Evolutionary conservation across 2,329 filamentous ascomycete genomes (phyloP).

Genomic region (Sporothrix inflata): DNA sequence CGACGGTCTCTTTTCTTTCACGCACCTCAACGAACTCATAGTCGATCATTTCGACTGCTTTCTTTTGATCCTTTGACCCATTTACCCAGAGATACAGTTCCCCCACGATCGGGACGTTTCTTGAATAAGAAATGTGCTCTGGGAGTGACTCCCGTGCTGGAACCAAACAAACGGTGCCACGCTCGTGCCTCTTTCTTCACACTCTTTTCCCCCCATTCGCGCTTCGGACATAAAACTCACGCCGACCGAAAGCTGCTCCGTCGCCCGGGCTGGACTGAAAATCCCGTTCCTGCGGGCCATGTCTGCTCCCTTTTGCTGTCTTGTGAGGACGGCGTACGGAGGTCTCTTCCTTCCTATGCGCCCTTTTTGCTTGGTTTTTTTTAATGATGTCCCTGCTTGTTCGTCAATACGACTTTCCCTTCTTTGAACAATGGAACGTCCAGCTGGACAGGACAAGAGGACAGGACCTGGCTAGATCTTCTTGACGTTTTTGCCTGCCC

Average conservation of each 20-base stretch:
- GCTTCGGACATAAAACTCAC: constrained; percentile 30
- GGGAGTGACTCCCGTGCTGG: neutral
- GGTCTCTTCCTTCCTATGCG: neutral
- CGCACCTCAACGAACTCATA: neutral
- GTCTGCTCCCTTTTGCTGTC: neutral
- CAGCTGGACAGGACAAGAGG: neutral
- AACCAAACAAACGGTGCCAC: constrained; percentile 13
- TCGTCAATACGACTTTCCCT: neutral
- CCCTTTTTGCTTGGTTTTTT: neutral
- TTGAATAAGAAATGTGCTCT: neutral
- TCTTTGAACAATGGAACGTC: neutral
- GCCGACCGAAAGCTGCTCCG: constrained; percentile 27
- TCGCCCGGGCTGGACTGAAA: neutral
- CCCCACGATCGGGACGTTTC: neutral
- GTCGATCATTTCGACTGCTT: neutral
- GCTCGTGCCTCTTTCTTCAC: neutral
- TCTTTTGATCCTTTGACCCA: neutral
- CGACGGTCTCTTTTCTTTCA: neutral
- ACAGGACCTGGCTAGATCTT: neutral
- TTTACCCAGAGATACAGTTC: neutral
- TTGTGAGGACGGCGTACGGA: constrained; percentile 10
- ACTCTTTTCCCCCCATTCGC: constrained; percentile 19
- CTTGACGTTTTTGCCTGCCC: neutral
- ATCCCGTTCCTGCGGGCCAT: neutral
- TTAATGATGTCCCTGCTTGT: neutral